phyloP scores from a whole-genome alignment of 2,329 filamentous ascomycete species.

The Fusarium dlaminii region DNA sequence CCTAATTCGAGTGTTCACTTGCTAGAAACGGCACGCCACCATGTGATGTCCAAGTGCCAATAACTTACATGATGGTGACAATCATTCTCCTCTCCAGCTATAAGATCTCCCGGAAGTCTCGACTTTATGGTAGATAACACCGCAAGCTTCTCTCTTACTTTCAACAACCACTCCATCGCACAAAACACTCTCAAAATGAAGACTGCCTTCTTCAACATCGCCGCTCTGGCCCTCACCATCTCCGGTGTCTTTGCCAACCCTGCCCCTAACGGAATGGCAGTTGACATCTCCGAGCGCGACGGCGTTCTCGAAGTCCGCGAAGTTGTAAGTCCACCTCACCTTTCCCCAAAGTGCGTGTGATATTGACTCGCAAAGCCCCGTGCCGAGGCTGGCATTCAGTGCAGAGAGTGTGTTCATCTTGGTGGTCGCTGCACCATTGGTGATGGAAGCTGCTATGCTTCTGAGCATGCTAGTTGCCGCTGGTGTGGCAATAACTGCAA shows the following conservation, averaged over 20 bases:
- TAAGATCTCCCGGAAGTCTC: not conserved
- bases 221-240: not conserved
- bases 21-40: not conserved
- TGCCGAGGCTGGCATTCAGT: not conserved
- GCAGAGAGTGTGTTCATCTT: not conserved
- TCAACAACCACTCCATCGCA: not conserved
- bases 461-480: not conserved
- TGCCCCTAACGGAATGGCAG: not conserved
- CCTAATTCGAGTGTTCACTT: not conserved
- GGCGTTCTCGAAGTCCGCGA: not conserved
- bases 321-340: not conserved
- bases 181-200: not conserved
- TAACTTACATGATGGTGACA: not conserved
- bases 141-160: not conserved
- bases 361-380: not conserved
- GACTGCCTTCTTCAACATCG: not conserved
- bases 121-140: rapidly evolving
- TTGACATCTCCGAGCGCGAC: not conserved
- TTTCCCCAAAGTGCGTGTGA: not conserved
- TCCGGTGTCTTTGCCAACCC: not conserved
- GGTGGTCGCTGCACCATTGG: not conserved
- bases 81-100: not conserved
- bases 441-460: not conserved
- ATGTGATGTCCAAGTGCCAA: not conserved
- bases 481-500: not conserved